Conservation (phyloP, 345 rosid species). For the Cardamine occulta region DNA sequence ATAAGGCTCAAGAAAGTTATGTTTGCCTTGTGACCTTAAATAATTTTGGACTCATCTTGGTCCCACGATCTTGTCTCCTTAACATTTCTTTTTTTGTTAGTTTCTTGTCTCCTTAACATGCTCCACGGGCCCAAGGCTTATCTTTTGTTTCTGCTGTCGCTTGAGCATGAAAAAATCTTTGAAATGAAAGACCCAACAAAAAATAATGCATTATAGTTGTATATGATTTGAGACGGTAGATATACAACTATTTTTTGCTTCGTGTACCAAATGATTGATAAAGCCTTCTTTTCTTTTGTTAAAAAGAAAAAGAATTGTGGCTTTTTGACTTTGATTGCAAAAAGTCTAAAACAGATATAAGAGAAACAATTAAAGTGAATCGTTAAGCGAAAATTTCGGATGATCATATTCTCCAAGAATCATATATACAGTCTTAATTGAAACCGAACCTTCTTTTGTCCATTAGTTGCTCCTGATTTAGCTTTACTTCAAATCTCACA, state of each 20-base stretch:
- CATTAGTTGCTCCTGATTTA: conserved; percentile 37
- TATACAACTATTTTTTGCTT: background rate
- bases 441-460: conserved; percentile 23
- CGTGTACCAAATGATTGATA: background rate
- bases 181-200: background rate
- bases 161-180: background rate
- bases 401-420: conserved; percentile 9
- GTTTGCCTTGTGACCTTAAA: background rate
- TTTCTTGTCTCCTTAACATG: conserved; percentile 6
- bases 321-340: conserved; percentile 34
- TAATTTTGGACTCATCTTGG: conserved; percentile 8
- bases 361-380: background rate
- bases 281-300: background rate
- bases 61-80: conserved; percentile 31
- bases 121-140: background rate
- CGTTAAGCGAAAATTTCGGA: conserved; percentile 38
- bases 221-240: background rate
- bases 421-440: background rate
- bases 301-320: conserved; percentile 1
- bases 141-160: background rate
- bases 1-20: background rate
- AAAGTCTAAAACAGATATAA: background rate
- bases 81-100: background rate
- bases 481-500: conserved; percentile 25
- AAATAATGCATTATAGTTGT: background rate